These are phyloP conservation scores for Epichloe amarillans DNA, from an alignment of 2,329 filamentous ascomycete species.

Conservation along the genomic window DNA sequence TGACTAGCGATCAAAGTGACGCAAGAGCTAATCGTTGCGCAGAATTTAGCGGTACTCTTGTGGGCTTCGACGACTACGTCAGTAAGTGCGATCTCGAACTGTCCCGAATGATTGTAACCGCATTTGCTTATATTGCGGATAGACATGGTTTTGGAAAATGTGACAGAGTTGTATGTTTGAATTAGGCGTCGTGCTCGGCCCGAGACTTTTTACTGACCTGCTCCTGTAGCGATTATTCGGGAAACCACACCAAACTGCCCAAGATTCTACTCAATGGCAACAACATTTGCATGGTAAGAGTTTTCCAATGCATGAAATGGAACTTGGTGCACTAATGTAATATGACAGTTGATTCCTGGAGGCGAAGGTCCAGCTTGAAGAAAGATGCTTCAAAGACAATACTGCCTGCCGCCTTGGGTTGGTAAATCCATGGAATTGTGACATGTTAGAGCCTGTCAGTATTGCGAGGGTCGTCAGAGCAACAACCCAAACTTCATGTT, in stretches of 20 bases:
- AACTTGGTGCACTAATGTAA: background rate
- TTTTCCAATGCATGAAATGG: background rate
- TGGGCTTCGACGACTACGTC: slow-evolving; percentile 98
- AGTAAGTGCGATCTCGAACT: slow-evolving; percentile 51
- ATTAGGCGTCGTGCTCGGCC: background rate
- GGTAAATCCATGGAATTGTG: background rate
- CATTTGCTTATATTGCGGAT: slow-evolving; percentile 5
- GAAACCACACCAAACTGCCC: slow-evolving; percentile 73
- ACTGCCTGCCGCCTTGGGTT: background rate
- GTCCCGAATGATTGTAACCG: background rate
- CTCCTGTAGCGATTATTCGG: slow-evolving; percentile 69
- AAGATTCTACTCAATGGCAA: slow-evolving; percentile 97
- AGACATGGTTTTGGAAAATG: slow-evolving; percentile 98
- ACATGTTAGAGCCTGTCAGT: background rate
- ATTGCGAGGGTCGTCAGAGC: background rate
- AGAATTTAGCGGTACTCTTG: slow-evolving; percentile 92
- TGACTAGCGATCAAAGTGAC: background rate
- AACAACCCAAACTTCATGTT: background rate
- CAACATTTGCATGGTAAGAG: slow-evolving; percentile 93
- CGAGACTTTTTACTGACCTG: background rate
- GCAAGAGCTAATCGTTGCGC: slow-evolving; percentile 3
- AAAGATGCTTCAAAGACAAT: too few species aligned
- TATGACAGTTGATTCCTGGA: slow-evolving; percentile 57
- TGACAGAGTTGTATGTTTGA: slow-evolving; percentile 74
- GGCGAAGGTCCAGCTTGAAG: slow-evolving; percentile 49